Conservation (phyloP, 805 yeast species). For the Kurtzmaniella fragi region DNA sequence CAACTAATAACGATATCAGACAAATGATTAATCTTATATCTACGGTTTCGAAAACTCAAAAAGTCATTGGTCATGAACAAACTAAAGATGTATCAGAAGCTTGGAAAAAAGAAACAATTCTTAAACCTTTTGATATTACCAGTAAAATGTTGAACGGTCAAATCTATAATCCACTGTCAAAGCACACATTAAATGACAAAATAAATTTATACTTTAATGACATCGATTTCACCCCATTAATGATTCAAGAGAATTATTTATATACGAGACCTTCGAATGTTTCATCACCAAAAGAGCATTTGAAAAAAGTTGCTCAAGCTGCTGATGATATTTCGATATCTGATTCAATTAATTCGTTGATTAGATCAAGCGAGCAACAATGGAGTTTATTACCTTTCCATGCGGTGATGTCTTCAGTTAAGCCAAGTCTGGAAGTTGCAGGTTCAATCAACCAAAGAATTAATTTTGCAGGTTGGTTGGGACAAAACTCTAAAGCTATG, state of each 20-base stretch:
- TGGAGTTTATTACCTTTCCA: conserved; percentile 93
- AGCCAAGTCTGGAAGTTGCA: conserved; percentile 70
- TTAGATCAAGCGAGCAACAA: conserved; percentile 87
- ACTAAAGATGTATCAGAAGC: conserved; percentile 56
- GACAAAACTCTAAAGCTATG: conserved; percentile 80
- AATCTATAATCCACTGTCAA: conserved; percentile 48
- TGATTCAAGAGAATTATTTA: conserved; percentile 93
- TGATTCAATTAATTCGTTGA: conserved; percentile 74
- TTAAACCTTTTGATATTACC: conserved; percentile 89
- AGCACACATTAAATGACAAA: conserved; percentile 68
- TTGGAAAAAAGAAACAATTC: conserved; percentile 87
- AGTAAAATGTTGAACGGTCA: conserved; percentile 58
- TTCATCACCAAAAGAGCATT: conserved; percentile 43
- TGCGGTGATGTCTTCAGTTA: conserved; percentile 78
- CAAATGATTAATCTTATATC: conserved; percentile 89
- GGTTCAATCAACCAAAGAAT: conserved; percentile 68
- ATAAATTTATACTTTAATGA: conserved; percentile 90
- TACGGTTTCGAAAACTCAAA: conserved; percentile 73
- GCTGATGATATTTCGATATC: conserved; percentile 84
- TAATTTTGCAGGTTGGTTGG: conserved; percentile 82
- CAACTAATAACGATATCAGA: conserved; percentile 87
- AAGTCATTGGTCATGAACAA: conserved; percentile 56
- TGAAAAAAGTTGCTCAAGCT: conserved; percentile 67
- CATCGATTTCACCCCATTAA: conserved; percentile 88
- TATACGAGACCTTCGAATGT: conserved; percentile 53